Base-by-base conservation (phyloP, 768 basidiomycete species). In the Symmetrospora coprosmae region DNA sequence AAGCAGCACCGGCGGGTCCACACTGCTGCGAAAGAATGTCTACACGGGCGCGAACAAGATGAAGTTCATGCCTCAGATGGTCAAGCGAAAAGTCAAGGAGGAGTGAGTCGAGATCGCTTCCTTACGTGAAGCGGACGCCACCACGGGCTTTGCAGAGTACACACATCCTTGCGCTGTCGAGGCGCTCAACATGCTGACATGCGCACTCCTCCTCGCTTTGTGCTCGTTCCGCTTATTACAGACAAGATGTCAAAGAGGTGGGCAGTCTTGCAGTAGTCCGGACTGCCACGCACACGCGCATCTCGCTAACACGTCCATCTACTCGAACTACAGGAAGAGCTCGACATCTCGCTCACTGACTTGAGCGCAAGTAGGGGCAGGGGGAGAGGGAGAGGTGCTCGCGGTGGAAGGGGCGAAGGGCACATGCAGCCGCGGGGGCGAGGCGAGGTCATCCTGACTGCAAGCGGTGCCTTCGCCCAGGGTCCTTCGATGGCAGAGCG, bases 51-150 rank as follows among this genome's bases (percentile, higher is more conserved):
- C 34, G 16, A 59, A 17, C 25, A 46, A 46, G 37, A 63, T 58
- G 62, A 63, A 63, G 46, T 63, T 63, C 47, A 58, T 27, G 51
- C 62, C 62, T 16, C 47, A 38, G 9, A 63, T 56, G 53, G 62
- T 63, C 41, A 51, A 28, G 30, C 27, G 62, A 5, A 63, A 63
- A 34, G 9, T 43, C 27, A 58, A 58, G 43, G n/a, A 31, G 14
- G 62, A 63, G 52, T 58, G 52, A 59, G 62, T 49, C 17, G 3
- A 23, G 7, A 37, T 37, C 7, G n/a, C 14, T 30, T 16, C 49
- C 17, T 48, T 31, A 14, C n/a, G n/a, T n/a, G n/a, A 47, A 14
- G 13, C 16, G 45, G 45, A 14, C 14, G 17, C 23, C 16, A 47
- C 23, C 13, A 13, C 13, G 16, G 14, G 14, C 11, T 27, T n/a